phyloP scores from a whole-genome alignment of 495 filamentous ascomycete species.

The Poronia punctata region DNA sequence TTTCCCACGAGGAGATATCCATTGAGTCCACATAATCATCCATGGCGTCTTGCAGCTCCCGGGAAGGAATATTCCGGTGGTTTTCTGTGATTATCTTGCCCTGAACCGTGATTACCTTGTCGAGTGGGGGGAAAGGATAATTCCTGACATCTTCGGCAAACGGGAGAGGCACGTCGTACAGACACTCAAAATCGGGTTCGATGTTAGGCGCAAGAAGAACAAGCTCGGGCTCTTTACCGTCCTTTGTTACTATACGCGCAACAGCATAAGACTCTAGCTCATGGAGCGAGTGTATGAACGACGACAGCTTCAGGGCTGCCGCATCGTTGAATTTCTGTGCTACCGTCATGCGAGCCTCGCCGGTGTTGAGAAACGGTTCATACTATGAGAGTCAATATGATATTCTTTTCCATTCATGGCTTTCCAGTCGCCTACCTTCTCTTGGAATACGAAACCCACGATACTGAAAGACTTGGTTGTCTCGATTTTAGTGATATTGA shows the following conservation, averaged over 20 bases:
- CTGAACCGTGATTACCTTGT: slow-evolving; percentile 80
- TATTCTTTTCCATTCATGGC: not conserved
- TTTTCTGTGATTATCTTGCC: slow-evolving; percentile 69
- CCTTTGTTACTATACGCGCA: slow-evolving; percentile 76
- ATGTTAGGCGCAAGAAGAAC: slow-evolving; percentile 80
- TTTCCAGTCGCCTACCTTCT: slow-evolving; percentile 51
- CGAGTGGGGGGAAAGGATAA: slow-evolving; percentile 86
- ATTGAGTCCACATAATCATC: slow-evolving; percentile 86
- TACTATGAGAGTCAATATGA: slow-evolving; percentile 48
- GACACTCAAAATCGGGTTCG: slow-evolving; percentile 75
- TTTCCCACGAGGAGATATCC: slow-evolving; percentile 62
- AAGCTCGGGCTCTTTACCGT: slow-evolving; percentile 66
- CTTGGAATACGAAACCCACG: slow-evolving; percentile 73
- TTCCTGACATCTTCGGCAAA: slow-evolving; percentile 86
- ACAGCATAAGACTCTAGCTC: slow-evolving; percentile 84
- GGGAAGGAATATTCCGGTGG: slow-evolving; percentile 80
- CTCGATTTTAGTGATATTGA: slow-evolving; percentile 72
- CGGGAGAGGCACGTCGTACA: slow-evolving; percentile 88
- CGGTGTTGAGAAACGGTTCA: slow-evolving; percentile 79
- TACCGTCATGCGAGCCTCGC: slow-evolving; percentile 65
- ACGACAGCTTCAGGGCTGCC: slow-evolving; percentile 76
- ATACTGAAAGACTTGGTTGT: slow-evolving; percentile 68
- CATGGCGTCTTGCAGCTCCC: slow-evolving; percentile 71
- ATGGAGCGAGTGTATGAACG: slow-evolving; percentile 79
- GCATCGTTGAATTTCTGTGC: slow-evolving; percentile 65